Evolutionary conservation across 2,329 filamentous ascomycete genomes (phyloP).

Genomic region (Podosphaera xanthii): DNA sequence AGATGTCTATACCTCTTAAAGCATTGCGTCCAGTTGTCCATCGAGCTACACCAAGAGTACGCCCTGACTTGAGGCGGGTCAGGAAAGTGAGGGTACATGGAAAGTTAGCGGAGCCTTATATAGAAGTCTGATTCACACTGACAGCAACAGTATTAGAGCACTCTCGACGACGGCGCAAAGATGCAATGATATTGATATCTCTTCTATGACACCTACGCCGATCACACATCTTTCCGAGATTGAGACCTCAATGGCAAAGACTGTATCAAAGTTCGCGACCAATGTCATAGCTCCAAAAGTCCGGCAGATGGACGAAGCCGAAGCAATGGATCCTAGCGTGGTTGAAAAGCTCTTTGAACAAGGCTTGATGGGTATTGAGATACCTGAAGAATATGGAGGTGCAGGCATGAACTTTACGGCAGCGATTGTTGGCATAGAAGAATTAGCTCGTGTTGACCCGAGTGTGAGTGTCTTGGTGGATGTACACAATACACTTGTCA

Average conservation of each 20-base stretch:
- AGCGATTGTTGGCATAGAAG: constrained; percentile 90
- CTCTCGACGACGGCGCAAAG: constrained; percentile 37
- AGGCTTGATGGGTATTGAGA: constrained; percentile 90
- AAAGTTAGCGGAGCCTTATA: background rate
- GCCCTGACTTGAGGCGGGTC: background rate
- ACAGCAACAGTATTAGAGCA: constrained; percentile 21
- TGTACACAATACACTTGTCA: constrained; percentile 95
- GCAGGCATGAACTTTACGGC: constrained; percentile 98
- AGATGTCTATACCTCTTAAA: background rate
- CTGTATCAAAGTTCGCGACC: constrained; percentile 73
- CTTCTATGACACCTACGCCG: constrained; percentile 66
- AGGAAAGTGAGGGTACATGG: background rate
- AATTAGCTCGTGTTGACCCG: constrained; percentile 80
- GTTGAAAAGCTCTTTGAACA: constrained; percentile 94
- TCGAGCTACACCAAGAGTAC: background rate
- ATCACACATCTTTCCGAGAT: constrained; percentile 84
- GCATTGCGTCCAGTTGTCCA: background rate
- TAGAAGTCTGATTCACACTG: background rate
- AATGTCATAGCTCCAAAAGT: constrained; percentile 78
- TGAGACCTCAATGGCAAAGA: constrained; percentile 71
- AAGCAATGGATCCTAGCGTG: constrained; percentile 70
- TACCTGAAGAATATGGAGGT: constrained; percentile 89
- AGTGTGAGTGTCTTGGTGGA: constrained; percentile 89
- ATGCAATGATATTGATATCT: constrained; percentile 37
- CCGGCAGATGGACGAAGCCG: constrained; percentile 92